These are phyloP conservation scores for Nitzschia putrida DNA, from an alignment of 108 stramenopile genomes.

Conservation along the genomic window DNA sequence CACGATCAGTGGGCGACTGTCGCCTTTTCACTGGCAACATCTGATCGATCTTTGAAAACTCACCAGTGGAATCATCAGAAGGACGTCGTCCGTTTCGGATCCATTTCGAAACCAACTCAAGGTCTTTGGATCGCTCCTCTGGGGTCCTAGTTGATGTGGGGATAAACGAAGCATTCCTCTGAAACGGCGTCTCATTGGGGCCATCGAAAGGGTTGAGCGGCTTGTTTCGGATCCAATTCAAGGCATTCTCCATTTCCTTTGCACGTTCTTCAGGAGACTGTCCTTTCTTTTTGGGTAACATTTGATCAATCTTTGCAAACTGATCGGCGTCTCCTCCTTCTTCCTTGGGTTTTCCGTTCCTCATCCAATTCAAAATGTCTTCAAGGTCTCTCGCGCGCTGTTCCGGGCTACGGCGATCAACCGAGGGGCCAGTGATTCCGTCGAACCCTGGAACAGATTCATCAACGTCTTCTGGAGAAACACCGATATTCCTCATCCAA, in stretches of 20 bases:
- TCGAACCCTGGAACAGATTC: conserved; percentile 11
- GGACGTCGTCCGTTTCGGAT: conserved; percentile 26
- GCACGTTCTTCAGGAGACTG: conserved; percentile 29
- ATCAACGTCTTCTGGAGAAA: no score
- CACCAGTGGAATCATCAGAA: conserved; percentile 29
- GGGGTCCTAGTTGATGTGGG: no score
- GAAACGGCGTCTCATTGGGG: conserved; percentile 11
- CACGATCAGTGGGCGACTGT: conserved; percentile 22
- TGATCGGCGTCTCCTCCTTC: conserved; percentile 4
- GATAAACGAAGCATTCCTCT: no score
- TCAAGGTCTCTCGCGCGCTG: conserved; percentile 21
- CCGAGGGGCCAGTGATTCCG: neutral
- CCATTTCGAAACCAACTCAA: conserved; percentile 37
- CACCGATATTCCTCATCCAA: conserved; percentile 32
- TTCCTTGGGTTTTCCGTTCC: neutral
- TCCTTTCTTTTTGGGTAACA: conserved; percentile 25
- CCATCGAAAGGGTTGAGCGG: no score
- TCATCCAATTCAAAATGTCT: conserved; percentile 19
- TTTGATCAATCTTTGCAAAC: conserved; percentile 24
- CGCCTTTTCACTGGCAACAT: conserved; percentile 20
- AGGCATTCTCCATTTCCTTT: conserved; percentile 32
- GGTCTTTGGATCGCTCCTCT: conserved; percentile 25
- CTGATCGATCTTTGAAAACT: conserved; percentile 27
- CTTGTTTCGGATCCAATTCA: conserved; percentile 36
- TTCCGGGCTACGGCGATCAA: conserved; percentile 21